Conservation (phyloP, 2,329 filamentous ascomycete genomes). For the Stemphylium lycopersici region DNA sequence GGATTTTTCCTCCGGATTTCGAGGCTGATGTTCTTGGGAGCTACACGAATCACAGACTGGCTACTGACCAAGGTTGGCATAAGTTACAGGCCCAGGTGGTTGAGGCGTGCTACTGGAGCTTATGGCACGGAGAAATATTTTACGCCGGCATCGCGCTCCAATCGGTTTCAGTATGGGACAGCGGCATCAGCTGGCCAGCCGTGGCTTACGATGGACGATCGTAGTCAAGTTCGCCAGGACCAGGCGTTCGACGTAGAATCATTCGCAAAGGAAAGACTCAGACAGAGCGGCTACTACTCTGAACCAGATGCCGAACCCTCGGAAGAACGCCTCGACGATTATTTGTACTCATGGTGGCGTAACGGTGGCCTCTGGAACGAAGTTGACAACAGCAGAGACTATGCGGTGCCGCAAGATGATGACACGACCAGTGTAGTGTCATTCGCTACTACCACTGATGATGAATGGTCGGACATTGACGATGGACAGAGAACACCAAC, state of each 20-base stretch:
- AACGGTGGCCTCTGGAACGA: constrained; percentile 84
- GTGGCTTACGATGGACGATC: constrained; percentile 36
- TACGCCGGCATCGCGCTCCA: constrained; percentile 6
- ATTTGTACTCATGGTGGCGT: constrained; percentile 85
- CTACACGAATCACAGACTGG: constrained; percentile 61
- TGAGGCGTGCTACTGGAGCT: constrained; percentile 59
- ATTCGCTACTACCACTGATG: constrained; percentile 58
- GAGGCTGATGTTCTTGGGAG: constrained; percentile 65
- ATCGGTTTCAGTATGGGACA: not conserved
- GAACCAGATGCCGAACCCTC: constrained; percentile 42
- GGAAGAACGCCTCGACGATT: constrained; percentile 73
- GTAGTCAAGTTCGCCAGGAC: constrained; percentile 27
- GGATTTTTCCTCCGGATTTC: constrained; percentile 80
- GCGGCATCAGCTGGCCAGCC: constrained; percentile 21
- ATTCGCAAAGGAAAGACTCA: constrained; percentile 71
- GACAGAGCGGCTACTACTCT: constrained; percentile 41
- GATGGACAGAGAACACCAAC: constrained; percentile 74
- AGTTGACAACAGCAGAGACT: constrained; percentile 80
- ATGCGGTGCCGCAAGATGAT: constrained; percentile 68
- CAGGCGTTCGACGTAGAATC: constrained; percentile 74
- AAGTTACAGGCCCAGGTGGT: constrained; percentile 67
- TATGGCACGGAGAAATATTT: constrained; percentile 35
- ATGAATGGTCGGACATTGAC: constrained; percentile 47
- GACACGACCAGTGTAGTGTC: constrained; percentile 86
- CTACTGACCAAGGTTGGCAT: constrained; percentile 66